phyloP scores from a whole-genome alignment of 2,329 filamentous ascomycete genomes.

The Sporothrix protearum region DNA sequence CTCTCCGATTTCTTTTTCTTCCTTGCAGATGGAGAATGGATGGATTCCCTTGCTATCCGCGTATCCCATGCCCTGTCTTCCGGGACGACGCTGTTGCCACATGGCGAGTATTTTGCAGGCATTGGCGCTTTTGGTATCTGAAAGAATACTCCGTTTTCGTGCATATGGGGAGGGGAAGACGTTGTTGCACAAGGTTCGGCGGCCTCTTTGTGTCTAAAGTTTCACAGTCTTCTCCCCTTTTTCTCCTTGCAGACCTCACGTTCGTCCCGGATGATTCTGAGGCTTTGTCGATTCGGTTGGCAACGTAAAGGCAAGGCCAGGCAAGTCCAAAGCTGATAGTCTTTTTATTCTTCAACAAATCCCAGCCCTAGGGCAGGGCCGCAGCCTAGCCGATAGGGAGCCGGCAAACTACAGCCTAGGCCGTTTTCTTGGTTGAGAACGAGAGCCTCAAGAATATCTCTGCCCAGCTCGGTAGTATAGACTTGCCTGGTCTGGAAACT shows the following conservation, averaged over 20 bases:
- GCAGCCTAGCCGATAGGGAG: conserved; percentile 11
- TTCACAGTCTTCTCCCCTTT: not conserved
- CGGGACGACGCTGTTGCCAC: not conserved
- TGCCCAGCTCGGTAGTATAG: not conserved
- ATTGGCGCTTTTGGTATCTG: not conserved
- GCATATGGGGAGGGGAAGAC: not conserved
- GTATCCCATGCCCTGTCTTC: not conserved
- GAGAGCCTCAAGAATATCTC: not conserved
- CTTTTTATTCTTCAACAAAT: not conserved
- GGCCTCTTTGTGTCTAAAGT: not conserved
- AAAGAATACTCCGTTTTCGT: not conserved
- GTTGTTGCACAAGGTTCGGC: not conserved
- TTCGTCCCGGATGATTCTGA: not conserved
- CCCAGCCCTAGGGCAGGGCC: not conserved
- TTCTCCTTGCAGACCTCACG: not conserved
- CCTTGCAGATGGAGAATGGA: not conserved
- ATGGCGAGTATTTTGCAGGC: not conserved
- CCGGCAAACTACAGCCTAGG: not conserved
- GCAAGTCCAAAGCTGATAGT: not conserved
- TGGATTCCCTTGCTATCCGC: not conserved
- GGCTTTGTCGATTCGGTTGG: not conserved
- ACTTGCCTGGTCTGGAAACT: not conserved
- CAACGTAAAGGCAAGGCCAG: not conserved
- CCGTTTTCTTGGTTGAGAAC: not conserved
- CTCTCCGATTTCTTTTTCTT: not conserved